Conservation (phyloP, 306 rosid genomes). For the Gynostemma pentaphyllum region DNA sequence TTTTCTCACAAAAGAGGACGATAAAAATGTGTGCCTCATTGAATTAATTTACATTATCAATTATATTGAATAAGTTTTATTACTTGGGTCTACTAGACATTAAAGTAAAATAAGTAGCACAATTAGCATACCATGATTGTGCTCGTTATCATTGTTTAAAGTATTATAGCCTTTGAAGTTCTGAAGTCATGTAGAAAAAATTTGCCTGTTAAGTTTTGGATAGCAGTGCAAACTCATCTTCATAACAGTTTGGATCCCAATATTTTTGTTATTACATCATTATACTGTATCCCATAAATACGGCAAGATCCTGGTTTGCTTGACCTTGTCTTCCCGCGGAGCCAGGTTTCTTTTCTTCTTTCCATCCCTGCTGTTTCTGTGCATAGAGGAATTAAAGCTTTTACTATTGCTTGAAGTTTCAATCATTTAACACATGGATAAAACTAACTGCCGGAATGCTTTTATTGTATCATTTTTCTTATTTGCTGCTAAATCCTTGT, state of each 20-base stretch:
- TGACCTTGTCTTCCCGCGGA: no score
- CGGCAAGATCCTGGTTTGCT: no score
- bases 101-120: slow-evolving; percentile 1
- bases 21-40: background rate
- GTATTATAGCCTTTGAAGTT: no score
- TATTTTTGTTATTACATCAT: no score
- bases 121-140: no score
- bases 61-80: background rate
- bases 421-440: background rate
- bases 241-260: no score
- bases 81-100: background rate
- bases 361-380: no score
- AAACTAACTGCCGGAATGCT: background rate
- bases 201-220: no score
- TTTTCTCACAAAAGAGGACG: background rate
- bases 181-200: no score
- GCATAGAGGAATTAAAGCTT: background rate
- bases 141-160: background rate
- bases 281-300: no score
- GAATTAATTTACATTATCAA: background rate
- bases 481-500: background rate
- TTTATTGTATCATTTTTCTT: background rate
- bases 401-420: background rate
- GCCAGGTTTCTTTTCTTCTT: background rate
- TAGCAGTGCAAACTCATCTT: no score